phyloP scores from a whole-genome alignment of 164 flowering plant species.

The Houttuynia cordata region DNA sequence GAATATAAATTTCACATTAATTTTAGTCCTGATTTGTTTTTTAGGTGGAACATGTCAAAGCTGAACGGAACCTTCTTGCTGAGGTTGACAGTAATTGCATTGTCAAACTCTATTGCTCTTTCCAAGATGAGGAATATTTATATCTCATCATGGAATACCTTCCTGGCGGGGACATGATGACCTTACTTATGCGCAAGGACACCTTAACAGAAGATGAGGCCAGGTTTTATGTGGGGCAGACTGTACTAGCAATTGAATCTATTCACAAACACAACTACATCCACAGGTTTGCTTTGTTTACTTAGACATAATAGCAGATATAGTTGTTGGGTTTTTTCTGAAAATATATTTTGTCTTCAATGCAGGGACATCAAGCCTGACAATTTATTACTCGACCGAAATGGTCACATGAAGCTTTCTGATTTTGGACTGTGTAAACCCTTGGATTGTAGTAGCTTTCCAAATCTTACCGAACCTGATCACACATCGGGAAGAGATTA shows the following conservation, averaged over 20 bases:
- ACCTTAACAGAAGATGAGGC: constrained; percentile 37
- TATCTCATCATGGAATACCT: constrained; percentile 40
- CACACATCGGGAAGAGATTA: constrained; percentile 10
- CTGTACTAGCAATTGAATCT: constrained; percentile 37
- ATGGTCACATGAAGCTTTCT: constrained; percentile 34
- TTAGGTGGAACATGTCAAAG: constrained; percentile 41
- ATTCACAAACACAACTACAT: constrained; percentile 42
- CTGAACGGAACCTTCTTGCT: constrained; percentile 39
- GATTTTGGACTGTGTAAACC: constrained; percentile 38
- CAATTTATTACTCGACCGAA: constrained; percentile 26
- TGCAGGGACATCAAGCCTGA: constrained; percentile 35
- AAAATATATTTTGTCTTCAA: background rate
- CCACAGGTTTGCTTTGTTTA: constrained; percentile 27
- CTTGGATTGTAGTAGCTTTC: constrained; percentile 23
- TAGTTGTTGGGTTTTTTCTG: background rate
- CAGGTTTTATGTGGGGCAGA: constrained; percentile 33
- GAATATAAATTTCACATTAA: too few relatives aligned
- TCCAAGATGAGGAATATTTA: constrained; percentile 34
- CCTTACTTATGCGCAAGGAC: constrained; percentile 37
- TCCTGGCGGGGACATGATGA: constrained; percentile 50
- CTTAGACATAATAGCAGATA: background rate
- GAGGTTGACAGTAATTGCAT: constrained; percentile 39
- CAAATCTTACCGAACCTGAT: constrained; percentile 25
- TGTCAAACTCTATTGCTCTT: constrained; percentile 36
- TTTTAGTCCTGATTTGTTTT: constrained; percentile 3